Evolutionary conservation across 2,329 filamentous ascomycete species (phyloP).

Genomic region (Akanthomyces uredinophilus): DNA sequence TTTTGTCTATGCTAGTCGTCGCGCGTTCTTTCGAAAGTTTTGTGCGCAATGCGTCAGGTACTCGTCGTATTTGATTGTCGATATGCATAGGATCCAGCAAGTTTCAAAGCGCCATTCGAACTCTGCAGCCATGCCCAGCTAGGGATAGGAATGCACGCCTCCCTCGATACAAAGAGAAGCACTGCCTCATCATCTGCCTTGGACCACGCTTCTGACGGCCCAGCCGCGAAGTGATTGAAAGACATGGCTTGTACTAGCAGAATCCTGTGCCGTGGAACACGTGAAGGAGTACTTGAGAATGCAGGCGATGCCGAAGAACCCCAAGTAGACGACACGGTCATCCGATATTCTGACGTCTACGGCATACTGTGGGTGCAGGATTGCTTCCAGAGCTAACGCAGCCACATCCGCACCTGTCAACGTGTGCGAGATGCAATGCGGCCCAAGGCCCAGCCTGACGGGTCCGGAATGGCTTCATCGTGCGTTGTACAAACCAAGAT

Average conservation of each 20-base stretch:
- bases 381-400: not conserved
- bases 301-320: too few relatives aligned
- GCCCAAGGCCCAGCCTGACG: constrained; percentile 12
- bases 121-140: not conserved
- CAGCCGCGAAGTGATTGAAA: not conserved
- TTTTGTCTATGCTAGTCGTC: not conserved
- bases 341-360: too few relatives aligned
- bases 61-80: not conserved
- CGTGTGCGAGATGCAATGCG: constrained; percentile 12
- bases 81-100: not conserved
- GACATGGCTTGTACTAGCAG: not conserved
- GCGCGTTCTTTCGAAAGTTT: too few relatives aligned
- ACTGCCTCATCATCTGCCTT: not conserved
- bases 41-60: not conserved
- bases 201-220: not conserved
- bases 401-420: constrained; percentile 1
- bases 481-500: not conserved
- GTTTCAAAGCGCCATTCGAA: not conserved
- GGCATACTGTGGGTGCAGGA: not conserved
- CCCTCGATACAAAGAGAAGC: not conserved
- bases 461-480: not conserved
- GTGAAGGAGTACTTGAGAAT: not conserved
- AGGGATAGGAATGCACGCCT: not conserved
- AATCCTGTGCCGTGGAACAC: too few relatives aligned
- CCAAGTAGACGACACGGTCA: not conserved